Evolutionary conservation across 1,284 basidiomycete species (phyloP), one percentile per base, ranked within the genome.

Genomic region (Irpex sp.): DNA sequence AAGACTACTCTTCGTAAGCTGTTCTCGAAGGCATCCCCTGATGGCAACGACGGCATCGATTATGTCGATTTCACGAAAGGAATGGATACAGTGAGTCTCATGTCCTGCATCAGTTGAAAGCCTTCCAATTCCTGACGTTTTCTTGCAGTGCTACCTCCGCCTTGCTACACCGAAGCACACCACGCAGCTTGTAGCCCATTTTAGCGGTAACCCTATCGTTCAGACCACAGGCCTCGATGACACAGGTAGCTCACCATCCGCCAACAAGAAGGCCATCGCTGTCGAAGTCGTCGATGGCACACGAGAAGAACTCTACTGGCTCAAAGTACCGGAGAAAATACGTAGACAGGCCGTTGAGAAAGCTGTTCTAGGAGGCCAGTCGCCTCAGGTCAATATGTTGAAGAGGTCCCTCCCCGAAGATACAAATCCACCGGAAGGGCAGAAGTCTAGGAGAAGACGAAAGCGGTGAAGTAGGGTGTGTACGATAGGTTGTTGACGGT

Each of bases 51-150:
- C 4, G 79, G 76, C 0, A 71, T 92, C 33, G 87, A 91, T 68
- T 93, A 92, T 63, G 81, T 91, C 23, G 90, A 93, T 71, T 91
- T 83, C 70, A 83, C 72, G 65, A 91, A 91, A 70, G 86, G 88
- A n/a, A 84, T 87, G 77, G 83, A 90, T 63, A 80, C 80, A 14
- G 90, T 90, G 68, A 56, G 82, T 75, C 4, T 47, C 47, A 51
- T 36, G 5, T 60, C 55, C 33, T 58, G 58, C 45, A 49, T 39
- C 58, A 18, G n/a, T 19, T 36, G 23, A 54, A 5, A 12, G 4
- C 3, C 52, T 39, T 14, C 52, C 54, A 49, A 52, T 33, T 56
- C 57, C 36, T 48, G 14, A 18, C 1, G 6, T 16, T 16, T 45
- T 7, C 39, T n/a, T n/a, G 6, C 65, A 92, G 88, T 91, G 90